A percentile compares a stretch with the other conserved stretches of the same genome.
Evolutionary conservation across 2,329 filamentous ascomycete species (phyloP).

Genomic region (Aspergillus floridensis): DNA sequence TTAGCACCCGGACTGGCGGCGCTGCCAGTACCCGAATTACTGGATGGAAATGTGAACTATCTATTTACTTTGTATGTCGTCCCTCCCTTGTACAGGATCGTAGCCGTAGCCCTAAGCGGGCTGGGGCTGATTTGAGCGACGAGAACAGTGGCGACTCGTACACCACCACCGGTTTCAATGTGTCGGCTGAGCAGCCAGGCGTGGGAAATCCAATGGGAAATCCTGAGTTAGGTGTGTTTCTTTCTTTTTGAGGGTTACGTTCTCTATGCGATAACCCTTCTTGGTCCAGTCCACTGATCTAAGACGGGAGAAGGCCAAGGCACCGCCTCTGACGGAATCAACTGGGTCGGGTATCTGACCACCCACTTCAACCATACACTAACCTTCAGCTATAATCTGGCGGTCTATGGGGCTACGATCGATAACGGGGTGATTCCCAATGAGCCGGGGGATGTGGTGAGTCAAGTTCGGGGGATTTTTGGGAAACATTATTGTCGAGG

Average conservation of each 20-base stretch:
- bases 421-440: background rate
- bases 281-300: background rate
- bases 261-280: background rate
- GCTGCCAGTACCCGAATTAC: background rate
- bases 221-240: background rate
- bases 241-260: too few species aligned
- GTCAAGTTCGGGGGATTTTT: background rate
- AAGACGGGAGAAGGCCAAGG: background rate
- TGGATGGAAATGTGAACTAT: background rate
- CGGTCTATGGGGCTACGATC: slow-evolving; percentile 7
- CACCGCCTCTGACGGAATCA: slow-evolving; percentile 4
- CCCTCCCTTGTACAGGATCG: too few species aligned
- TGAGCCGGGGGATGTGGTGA: slow-evolving; percentile 1
- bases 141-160: slow-evolving; percentile 7
- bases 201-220: slow-evolving; percentile 6
- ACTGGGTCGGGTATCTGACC: slow-evolving; percentile 11
- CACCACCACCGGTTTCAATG: slow-evolving; percentile 7
- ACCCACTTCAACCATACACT: slow-evolving; percentile 3
- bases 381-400: slow-evolving; percentile 9
- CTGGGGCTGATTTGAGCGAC: background rate
- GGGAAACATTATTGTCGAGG: background rate
- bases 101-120: background rate
- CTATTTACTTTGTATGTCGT: background rate
- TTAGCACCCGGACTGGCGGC: background rate
- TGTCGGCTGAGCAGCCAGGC: background rate